Percentiles rank a stretch among this genome's conserved stretches.
Conservation (phyloP, 208 protist genomes). For the Acanthamoeba rhysodes region DNA sequence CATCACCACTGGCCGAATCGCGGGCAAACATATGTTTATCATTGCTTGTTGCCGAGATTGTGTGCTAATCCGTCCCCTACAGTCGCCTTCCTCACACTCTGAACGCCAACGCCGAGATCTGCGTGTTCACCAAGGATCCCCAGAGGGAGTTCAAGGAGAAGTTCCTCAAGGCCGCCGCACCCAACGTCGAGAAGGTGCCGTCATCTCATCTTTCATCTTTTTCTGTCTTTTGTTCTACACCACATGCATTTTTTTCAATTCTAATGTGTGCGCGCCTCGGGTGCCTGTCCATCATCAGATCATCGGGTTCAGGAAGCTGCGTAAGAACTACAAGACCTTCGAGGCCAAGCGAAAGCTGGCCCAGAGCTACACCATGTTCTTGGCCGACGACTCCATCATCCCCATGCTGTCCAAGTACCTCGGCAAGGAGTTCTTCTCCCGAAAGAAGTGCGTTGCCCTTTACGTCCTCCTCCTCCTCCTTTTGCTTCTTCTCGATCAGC, state of each 20-base stretch:
- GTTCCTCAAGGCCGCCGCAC: slow-evolving; percentile 1
- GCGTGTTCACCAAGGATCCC: slow-evolving; percentile 50
- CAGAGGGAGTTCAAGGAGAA: background rate
- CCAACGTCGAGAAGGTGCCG: slow-evolving; percentile 37
- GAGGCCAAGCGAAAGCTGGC: slow-evolving; percentile 88
- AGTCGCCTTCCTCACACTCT: slow-evolving; percentile 12
- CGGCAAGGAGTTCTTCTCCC: slow-evolving; percentile 84
- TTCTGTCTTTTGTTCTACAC: background rate
- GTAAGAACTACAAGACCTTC: slow-evolving; percentile 85
- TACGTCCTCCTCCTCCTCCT: background rate
- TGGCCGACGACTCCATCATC: slow-evolving; percentile 88
- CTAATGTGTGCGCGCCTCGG: background rate
- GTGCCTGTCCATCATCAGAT: slow-evolving; percentile 83
- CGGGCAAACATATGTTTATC: too few species aligned
- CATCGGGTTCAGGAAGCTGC: slow-evolving; percentile 86
- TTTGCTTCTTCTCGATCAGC: background rate
- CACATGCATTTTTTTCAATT: background rate
- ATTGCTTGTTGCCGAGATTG: too few species aligned
- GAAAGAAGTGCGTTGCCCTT: slow-evolving; percentile 78
- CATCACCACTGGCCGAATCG: too few species aligned
- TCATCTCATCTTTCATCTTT: background rate
- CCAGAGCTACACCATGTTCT: slow-evolving; percentile 87
- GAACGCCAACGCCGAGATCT: slow-evolving; percentile 20
- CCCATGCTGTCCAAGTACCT: slow-evolving; percentile 83
- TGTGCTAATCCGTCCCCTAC: too few species aligned